Evolutionary conservation across 257 asterid genomes (phyloP), one percentile per base, ranked within the genome.

Genomic region (Nyctanthes arbortristis): DNA sequence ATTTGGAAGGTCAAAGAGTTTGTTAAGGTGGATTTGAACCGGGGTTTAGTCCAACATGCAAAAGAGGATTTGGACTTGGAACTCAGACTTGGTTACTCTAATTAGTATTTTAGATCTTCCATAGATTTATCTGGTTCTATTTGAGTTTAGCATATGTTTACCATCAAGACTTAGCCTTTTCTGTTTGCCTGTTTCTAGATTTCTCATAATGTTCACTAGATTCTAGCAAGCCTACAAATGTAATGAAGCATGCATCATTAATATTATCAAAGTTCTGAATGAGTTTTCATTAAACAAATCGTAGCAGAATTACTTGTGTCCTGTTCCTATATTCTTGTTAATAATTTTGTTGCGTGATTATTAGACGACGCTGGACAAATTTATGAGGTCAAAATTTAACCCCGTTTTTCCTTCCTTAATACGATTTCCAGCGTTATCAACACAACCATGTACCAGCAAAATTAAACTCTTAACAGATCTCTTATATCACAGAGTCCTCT

Each of bases 11-110:
- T 54, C 3, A 79, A 65, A 33, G 90, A 84, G 73, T 29, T 74
- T 24, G 71, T 69, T 61, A 72, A 73, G 60, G 61, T 87, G 74
- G 89, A 79, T 74, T 77, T 85, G 79, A 79, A 70, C 74, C 64
- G 71, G 79, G 88, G 83, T 16, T 73, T 81, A 68, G 24, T 85
- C 55, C 81, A 75, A 52, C 79, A 73, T 66, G 71, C 70, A 13
- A 76, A 79, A 66, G 81, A 81, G 78, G 85, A 76, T 40, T 66
- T 89, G 83, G 96, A 89, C 78, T 81, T 89, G 87, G 96, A 89
- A 82, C 95, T 89, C 71, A 82, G 88, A 18, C 88, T 87, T 67
- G 96, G 96, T n/a, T 82, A 61, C 71, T 75, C 87, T 79, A 39
- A 58, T 37, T 74, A 71, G 64, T 40, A n/a, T n/a, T n/a, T 59